Conservation (phyloP, 352 stramenopile genomes). For the Chrysophaeum taylorii region DNA sequence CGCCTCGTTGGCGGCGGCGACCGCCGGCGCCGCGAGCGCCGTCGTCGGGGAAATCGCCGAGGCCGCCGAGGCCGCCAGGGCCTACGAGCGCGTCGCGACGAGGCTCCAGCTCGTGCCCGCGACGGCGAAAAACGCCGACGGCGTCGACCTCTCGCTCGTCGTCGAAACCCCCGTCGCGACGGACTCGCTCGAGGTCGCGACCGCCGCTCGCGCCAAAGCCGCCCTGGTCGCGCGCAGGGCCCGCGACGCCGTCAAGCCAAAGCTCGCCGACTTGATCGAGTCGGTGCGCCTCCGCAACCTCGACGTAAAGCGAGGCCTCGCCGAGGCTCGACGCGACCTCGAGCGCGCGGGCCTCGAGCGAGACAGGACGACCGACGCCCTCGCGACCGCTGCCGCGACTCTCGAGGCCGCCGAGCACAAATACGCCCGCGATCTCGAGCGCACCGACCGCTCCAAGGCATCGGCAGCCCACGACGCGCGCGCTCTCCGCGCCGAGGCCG, state of each 20-base stretch:
- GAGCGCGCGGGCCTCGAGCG: conserved; percentile 44
- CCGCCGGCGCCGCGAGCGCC: conserved; percentile 49
- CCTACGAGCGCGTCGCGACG: conserved; percentile 63
- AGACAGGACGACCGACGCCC: too few relatives aligned
- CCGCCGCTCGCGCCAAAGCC: conserved; percentile 9
- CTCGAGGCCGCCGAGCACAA: too few relatives aligned
- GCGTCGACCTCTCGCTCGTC: conserved; percentile 58
- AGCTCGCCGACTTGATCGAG: conserved; percentile 50
- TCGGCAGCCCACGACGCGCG: too few relatives aligned
- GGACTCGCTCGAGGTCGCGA: too few relatives aligned
- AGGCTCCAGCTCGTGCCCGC: conserved; percentile 69
- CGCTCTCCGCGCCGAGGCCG: too few relatives aligned
- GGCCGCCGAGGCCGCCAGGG: conserved; percentile 44
- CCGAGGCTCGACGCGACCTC: conserved; percentile 50
- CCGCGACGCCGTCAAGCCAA: conserved; percentile 49
- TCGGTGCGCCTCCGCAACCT: conserved; percentile 48
- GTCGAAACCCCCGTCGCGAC: too few relatives aligned
- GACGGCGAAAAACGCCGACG: conserved; percentile 62
- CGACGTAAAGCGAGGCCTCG: conserved; percentile 23
- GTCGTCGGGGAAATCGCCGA: conserved; percentile 16
- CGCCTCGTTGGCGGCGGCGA: too few relatives aligned
- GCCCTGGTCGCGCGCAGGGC: conserved; percentile 28
- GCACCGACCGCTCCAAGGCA: too few relatives aligned
- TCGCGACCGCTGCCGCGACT: too few relatives aligned
- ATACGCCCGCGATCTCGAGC: too few relatives aligned